Percentiles rank a stretch among this genome's conserved stretches.
Conservation (phyloP, 768 basidiomycete genomes). For the Termitomyces sp. region DNA sequence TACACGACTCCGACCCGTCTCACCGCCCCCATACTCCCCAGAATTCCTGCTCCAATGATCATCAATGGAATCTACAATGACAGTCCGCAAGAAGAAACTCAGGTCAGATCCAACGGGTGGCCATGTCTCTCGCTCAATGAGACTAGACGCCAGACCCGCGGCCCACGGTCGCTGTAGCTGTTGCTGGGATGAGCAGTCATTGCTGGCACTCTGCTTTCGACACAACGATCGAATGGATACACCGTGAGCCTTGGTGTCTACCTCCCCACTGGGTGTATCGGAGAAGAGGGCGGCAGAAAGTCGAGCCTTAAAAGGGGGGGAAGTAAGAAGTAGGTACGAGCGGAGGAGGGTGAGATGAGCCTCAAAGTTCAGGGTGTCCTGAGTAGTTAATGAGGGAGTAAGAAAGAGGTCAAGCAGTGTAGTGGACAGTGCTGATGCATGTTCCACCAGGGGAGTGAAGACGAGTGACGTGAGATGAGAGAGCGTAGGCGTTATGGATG, state of each 20-base stretch:
- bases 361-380: slow-evolving; percentile 59
- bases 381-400: slow-evolving; percentile 28
- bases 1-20: slow-evolving; percentile 19
- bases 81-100: slow-evolving; percentile 76
- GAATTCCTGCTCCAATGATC: background rate
- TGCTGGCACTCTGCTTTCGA: slow-evolving; percentile 23
- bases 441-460: slow-evolving; percentile 53
- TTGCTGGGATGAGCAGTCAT: slow-evolving; percentile 16
- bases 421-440: slow-evolving; percentile 59
- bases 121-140: slow-evolving; percentile 77
- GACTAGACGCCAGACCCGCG: slow-evolving; percentile 65
- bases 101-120: slow-evolving; percentile 84
- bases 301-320: slow-evolving; percentile 66
- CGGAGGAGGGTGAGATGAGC: slow-evolving; percentile 65
- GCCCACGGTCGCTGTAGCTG: slow-evolving; percentile 51
- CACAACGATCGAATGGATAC: slow-evolving; percentile 29
- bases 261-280: slow-evolving; percentile 52
- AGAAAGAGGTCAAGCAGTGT: slow-evolving; percentile 67
- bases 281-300: slow-evolving; percentile 73
- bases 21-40: slow-evolving; percentile 18
- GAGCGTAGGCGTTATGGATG: slow-evolving; percentile 61
- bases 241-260: slow-evolving; percentile 28
- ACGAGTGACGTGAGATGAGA: slow-evolving; percentile 57
- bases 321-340: slow-evolving; percentile 70
- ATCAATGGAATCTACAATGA: slow-evolving; percentile 78